A percentile compares a stretch with the other conserved stretches of the same genome.
Evolutionary conservation across 2,329 filamentous ascomycete species (phyloP).

Genomic region (Zasmidium cellare): DNA sequence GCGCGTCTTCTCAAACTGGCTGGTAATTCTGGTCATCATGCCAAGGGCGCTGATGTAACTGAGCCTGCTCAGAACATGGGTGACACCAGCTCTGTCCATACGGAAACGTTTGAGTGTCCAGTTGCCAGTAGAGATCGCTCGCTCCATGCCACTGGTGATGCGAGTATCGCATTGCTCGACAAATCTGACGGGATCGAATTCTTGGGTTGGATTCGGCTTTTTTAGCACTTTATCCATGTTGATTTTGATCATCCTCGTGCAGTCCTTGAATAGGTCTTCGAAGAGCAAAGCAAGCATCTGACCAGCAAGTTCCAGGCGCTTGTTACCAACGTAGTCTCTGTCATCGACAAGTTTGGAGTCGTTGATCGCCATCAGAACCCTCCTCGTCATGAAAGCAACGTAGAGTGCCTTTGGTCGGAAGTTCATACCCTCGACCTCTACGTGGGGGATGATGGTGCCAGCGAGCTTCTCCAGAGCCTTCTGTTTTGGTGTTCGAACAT

Average conservation of each 20-base stretch:
- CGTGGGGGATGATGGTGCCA: slow-evolving; percentile 91
- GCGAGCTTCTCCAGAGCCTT: slow-evolving; percentile 91
- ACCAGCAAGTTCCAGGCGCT: slow-evolving; percentile 89
- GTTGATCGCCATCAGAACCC: slow-evolving; percentile 90
- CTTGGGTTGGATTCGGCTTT: slow-evolving; percentile 84
- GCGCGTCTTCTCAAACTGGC: slow-evolving; percentile 97
- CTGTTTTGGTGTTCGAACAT: slow-evolving; percentile 76
- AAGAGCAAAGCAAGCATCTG: slow-evolving; percentile 92
- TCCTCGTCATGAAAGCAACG: slow-evolving; percentile 94
- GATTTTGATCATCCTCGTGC: slow-evolving; percentile 83
- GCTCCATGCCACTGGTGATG: slow-evolving; percentile 90
- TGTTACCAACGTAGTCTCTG: slow-evolving; percentile 97
- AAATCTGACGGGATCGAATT: slow-evolving; percentile 83
- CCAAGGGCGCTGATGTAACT: slow-evolving; percentile 96
- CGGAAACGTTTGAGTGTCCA: slow-evolving; percentile 98
- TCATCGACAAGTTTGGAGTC: slow-evolving; percentile 91
- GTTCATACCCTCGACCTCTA: slow-evolving; percentile 85
- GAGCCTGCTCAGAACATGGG: slow-evolving; percentile 89
- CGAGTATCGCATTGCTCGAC: slow-evolving; percentile 81
- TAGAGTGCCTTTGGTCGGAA: slow-evolving; percentile 98
- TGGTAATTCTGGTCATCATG: slow-evolving; percentile 99
- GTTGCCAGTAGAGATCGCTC: slow-evolving; percentile 95
- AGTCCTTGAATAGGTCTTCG: slow-evolving; percentile 97
- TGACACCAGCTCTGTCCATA: slow-evolving; percentile 96
- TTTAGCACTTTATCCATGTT: slow-evolving; percentile 95